These are phyloP conservation scores for Gaultheria prostrata DNA, from an alignment of 148 eudicot species.

Conservation along the genomic window DNA sequence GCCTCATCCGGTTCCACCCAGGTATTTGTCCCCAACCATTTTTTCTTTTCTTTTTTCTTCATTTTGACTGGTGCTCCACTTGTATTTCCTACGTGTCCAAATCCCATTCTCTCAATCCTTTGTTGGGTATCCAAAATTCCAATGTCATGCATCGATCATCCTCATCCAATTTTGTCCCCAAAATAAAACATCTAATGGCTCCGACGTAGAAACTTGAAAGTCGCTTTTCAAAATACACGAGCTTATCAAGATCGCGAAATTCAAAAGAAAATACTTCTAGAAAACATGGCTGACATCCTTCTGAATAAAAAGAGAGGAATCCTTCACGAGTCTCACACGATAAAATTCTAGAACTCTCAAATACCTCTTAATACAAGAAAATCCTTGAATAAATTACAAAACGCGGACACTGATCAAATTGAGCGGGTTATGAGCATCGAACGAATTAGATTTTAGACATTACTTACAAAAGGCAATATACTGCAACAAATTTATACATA, in stretches of 20 bases:
- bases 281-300: not conserved
- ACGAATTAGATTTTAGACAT: not conserved
- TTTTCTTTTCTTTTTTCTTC: too few relatives aligned
- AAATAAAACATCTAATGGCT: not conserved
- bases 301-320: too few relatives aligned
- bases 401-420: not conserved
- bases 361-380: not conserved
- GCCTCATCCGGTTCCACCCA: not conserved
- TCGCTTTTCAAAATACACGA: not conserved
- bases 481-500: not conserved
- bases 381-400: too few relatives aligned
- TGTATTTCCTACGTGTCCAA: not conserved
- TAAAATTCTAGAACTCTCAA: not conserved
- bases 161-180: not conserved
- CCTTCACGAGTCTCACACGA: not conserved
- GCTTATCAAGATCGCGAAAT: too few relatives aligned
- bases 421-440: not conserved
- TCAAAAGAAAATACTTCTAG: not conserved
- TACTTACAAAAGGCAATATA: not conserved
- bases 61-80: not conserved
- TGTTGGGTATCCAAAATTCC: not conserved
- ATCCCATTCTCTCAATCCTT: not conserved
- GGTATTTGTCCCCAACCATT: not conserved
- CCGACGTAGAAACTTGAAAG: not conserved
- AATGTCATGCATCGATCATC: constrained; percentile 12